Base-by-base conservation (phyloP, 192 early-diverging fungal genomes). In the Jimgerdemannia lactiflua region DNA sequence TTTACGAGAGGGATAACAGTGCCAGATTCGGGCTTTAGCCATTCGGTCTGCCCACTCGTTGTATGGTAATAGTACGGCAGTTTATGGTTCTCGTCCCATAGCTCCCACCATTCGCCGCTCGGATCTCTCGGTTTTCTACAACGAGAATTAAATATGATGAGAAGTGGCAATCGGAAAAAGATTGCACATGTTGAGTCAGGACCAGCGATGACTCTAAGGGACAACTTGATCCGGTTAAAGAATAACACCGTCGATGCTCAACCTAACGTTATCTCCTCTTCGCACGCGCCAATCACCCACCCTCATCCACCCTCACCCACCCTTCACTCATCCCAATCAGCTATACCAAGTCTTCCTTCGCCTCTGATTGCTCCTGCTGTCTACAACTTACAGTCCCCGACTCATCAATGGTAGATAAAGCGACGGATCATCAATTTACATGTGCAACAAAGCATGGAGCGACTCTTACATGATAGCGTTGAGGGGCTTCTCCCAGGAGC, bases 101-200 rank as follows among this genome's bases (percentile, higher is more conserved):
- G 89, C 86, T 99, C 96, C 97, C 97, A 99, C 95, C 96, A 99
- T 78, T 99, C 97, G 78, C 90, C 90, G 65, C 87, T 86, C 29
- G 88, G 91, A 79, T 94, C 88, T 74, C 81, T 89, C 39, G 89
- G 88, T 64, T 90, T 87, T 40, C 93, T 95, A 83, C 71, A 79
- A 59, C 67, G 67, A 59, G 72, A 66, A 10, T 14, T 14, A 59
- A 59, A 59, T 14, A 59, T 14, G 14, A 59, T 59, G 49, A 29
- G 67, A 17, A 19, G 64, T 42, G 44, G 8, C 71, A 43, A 72
- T 40, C 70, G 77, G 64, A 66, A 69, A 43, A 9, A 44, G 29
- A 29, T 29, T 29, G 29, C 1, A 29, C 29, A 29, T 29, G 29
- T 29, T 29, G 29, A 29, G 29, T 29, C 29, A 29, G 29, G 29